A percentile compares a stretch with the other conserved stretches of the same genome.
phyloP scores from a whole-genome alignment of 768 basidiomycete species.

The Mycena pura region DNA sequence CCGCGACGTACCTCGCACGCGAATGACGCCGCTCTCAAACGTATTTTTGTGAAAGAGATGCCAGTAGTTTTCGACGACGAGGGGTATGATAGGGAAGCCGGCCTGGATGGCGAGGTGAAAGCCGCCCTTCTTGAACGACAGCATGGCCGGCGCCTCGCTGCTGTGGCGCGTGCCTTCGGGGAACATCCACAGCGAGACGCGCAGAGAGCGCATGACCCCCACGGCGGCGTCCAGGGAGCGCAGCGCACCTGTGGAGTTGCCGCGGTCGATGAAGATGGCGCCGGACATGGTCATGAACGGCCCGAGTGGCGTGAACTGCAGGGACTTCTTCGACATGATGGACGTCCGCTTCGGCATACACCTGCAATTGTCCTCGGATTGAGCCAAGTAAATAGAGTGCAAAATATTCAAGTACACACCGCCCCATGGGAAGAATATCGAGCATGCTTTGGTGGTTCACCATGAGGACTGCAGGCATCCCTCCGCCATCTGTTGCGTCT shows the following conservation, averaged over 20 bases:
- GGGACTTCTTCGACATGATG: constrained; percentile 93
- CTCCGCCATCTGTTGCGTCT: constrained; percentile 42
- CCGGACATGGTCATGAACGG: constrained; percentile 91
- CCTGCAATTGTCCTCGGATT: constrained; percentile 44
- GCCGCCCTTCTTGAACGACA: constrained; percentile 97
- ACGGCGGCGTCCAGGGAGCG: constrained; percentile 80
- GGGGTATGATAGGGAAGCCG: constrained; percentile 88
- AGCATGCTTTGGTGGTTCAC: constrained; percentile 95
- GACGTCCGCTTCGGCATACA: constrained; percentile 82
- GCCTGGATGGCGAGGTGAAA: constrained; percentile 96
- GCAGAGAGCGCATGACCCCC: constrained; percentile 71
- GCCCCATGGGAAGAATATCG: constrained; percentile 83
- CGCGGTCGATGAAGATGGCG: constrained; percentile 90
- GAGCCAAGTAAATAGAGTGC: not conserved
- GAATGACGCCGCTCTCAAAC: constrained; percentile 79
- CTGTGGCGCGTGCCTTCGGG: constrained; percentile 94
- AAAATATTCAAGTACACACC: constrained; percentile 52
- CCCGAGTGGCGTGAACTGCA: constrained; percentile 87
- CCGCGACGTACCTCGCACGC: constrained; percentile 83
- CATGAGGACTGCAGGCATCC: constrained; percentile 72
- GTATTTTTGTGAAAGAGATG: constrained; percentile 78
- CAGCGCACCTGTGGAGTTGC: constrained; percentile 77
- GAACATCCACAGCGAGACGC: constrained; percentile 90
- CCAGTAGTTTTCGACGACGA: constrained; percentile 96
- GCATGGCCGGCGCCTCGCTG: constrained; percentile 66